Evolutionary conservation across 306 rosid species (phyloP), one percentile per base, ranked within the genome.

Genomic region (Quercus agrifolia): DNA sequence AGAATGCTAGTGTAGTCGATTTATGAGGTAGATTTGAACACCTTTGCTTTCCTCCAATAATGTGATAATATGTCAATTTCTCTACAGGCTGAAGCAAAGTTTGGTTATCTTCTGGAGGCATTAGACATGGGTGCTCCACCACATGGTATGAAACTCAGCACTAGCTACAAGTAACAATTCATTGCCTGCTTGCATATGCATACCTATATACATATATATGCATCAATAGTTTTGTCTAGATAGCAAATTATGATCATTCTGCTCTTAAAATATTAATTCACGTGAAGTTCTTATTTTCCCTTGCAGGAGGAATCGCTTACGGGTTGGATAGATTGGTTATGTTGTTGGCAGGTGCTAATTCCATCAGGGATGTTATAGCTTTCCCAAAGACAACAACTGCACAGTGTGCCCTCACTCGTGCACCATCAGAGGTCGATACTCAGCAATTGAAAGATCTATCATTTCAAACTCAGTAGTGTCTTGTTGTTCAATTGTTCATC

Each of bases 111-210:
- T 83, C 92, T 95, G 41, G 99, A 95, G 84, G 99, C 99, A 25
- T 83, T 95, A 62, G 99, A 93, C 93, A 95, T 93, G 97, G 99
- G 98, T 66, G 99, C 98, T 85, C 99, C 98, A 77, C 98, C 99
- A 57, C 99, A 93, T 79, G 99, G 99, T 95, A 92, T 82, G 83
- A 66, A 73, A 10, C 79, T 75, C 49, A 68, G 28, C 44, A 25
- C 69, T 4, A 6, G 46, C 56, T 61, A 54, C 49, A 4, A 9
- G 35, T 67, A 73, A 46, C 76, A 55, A n/a, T 67, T 70, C 55
- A 49, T 74, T 4, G 19, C 21, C 35, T 67, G 38, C 18, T 10
- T 58, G 64, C 17, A 4, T 6, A 28, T 63, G 9, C n/a, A 17
- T 19, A 33, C 14, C 15, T 31, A 31, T 67, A 19, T 67, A 3